These are phyloP conservation scores for Wallacemonas sp. DNA, from an alignment of 208 protist species.

Conservation along the genomic window DNA sequence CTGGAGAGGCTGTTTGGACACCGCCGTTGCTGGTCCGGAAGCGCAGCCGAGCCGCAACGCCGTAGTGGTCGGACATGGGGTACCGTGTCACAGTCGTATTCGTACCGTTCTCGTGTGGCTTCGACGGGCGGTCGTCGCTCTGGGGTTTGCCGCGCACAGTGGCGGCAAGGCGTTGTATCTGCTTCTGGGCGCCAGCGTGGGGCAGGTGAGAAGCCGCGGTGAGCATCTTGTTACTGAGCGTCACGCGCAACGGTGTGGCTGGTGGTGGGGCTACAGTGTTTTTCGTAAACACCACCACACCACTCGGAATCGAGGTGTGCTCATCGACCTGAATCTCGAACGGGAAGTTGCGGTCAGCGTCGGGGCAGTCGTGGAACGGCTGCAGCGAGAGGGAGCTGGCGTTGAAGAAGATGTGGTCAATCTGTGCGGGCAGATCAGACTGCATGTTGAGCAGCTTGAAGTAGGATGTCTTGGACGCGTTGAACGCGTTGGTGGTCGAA, in stretches of 20 bases:
- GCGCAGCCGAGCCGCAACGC: constrained; percentile 64
- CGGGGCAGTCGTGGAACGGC: constrained; percentile 75
- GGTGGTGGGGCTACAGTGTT: constrained; percentile 47
- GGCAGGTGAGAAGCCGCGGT: background rate
- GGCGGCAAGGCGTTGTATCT: background rate
- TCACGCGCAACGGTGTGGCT: constrained; percentile 8
- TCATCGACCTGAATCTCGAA: constrained; percentile 21
- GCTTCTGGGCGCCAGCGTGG: background rate
- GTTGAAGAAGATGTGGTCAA: constrained; percentile 87
- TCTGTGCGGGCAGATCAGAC: constrained; percentile 74
- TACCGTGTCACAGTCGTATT: constrained; percentile 22
- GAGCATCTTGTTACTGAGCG: background rate
- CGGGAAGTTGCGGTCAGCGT: constrained; percentile 40
- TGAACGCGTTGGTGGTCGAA: constrained; percentile 76
- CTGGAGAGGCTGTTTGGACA: background rate
- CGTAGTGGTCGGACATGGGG: constrained; percentile 87
- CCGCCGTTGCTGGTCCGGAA: background rate
- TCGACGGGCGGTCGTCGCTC: background rate
- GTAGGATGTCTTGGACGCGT: constrained; percentile 68
- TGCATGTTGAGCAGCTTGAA: constrained; percentile 74
- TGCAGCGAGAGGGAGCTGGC: constrained; percentile 36
- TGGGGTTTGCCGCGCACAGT: background rate
- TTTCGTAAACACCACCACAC: constrained; percentile 73
- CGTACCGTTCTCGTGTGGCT: background rate
- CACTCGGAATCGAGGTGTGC: constrained; percentile 30